A percentile compares a stretch with the other conserved stretches of the same genome.
Conservation (phyloP, 306 rosid species). For the Vigna mungo region DNA sequence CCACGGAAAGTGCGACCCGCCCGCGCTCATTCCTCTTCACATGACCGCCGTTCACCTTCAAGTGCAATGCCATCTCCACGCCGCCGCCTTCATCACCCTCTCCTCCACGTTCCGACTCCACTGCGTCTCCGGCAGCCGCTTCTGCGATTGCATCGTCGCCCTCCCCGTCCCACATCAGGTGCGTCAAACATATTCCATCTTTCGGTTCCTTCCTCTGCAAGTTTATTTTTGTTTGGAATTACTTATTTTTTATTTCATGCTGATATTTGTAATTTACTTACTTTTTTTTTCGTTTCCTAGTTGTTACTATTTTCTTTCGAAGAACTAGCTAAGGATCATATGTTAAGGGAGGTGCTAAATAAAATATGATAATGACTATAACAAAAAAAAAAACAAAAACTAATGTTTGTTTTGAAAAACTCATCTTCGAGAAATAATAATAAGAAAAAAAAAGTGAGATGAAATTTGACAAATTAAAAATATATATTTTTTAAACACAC, state of each 20-base stretch:
- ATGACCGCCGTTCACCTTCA: constrained; percentile 57
- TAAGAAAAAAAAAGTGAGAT: no score
- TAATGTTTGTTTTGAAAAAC: no score
- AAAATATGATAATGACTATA: no score
- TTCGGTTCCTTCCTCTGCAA: background rate
- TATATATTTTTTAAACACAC: no score
- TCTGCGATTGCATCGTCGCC: constrained; percentile 65
- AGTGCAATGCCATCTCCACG: constrained; percentile 54
- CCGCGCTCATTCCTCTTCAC: constrained; percentile 86
- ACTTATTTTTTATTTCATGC: no score
- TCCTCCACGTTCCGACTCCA: constrained; percentile 75
- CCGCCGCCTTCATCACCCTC: constrained; percentile 59
- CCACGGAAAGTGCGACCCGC: constrained; percentile 77
- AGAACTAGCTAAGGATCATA: background rate
- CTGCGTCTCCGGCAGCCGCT: constrained; percentile 69
- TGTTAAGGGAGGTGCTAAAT: background rate
- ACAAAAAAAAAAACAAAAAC: no score
- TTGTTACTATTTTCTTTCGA: no score
- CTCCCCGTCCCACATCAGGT: constrained; percentile 69
- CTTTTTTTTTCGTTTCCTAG: no score
- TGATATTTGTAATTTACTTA: no score
- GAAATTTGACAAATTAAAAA: no score
- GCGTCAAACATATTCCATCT: background rate
- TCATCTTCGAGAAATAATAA: no score
- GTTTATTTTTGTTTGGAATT: no score